These are phyloP conservation scores for Sordariomycetes sp. DNA, from an alignment of 2,329 filamentous ascomycete genomes.

Conservation along the genomic window DNA sequence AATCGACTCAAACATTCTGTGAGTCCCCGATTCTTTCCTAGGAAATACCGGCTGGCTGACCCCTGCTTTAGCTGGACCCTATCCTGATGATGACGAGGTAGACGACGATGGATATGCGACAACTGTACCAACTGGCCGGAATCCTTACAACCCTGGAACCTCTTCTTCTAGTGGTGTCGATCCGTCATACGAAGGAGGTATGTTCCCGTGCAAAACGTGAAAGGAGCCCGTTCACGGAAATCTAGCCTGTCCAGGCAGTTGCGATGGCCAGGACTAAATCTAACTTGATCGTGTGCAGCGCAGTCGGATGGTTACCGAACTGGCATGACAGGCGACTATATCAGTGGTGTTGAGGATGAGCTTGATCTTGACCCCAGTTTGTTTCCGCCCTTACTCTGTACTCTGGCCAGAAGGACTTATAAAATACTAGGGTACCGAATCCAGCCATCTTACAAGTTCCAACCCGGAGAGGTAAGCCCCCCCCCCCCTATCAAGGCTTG, in stretches of 20 bases:
- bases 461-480: constrained; percentile 26
- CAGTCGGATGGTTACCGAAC: not conserved
- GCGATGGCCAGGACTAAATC: not conserved
- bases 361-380: constrained; percentile 24
- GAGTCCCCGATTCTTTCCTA: not conserved
- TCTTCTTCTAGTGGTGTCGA: not conserved
- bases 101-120: not conserved
- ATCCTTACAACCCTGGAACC: not conserved
- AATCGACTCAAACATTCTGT: not conserved
- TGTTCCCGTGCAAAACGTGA: not conserved
- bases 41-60: not conserved
- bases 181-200: not conserved
- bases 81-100: not conserved
- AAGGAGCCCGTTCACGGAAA: not conserved
- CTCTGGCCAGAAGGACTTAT: not conserved
- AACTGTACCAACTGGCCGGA: not conserved
- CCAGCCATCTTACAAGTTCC: constrained; percentile 25
- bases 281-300: not conserved
- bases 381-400: constrained; percentile 5
- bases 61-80: not conserved
- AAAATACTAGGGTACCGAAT: constrained; percentile 25
- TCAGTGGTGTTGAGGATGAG: not conserved
- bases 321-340: not conserved
- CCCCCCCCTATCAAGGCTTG: not conserved
- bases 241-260: not conserved